These are phyloP conservation scores for Coniochaeta hoffmannii DNA, from an alignment of 2,329 filamentous ascomycete species.

Conservation along the genomic window DNA sequence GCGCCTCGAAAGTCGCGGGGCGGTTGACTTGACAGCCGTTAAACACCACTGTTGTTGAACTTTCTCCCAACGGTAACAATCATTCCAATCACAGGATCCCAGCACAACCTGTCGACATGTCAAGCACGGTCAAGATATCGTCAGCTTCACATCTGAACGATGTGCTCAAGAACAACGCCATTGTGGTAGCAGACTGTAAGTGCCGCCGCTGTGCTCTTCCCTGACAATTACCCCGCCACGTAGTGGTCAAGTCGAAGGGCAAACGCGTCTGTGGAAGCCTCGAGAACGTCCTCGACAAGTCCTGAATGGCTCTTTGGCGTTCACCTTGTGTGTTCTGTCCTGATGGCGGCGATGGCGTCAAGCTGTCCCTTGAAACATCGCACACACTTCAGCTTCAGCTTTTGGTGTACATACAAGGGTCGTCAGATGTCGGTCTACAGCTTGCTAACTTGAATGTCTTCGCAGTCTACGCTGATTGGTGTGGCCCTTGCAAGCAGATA, in stretches of 20 bases:
- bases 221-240: constrained; percentile 12
- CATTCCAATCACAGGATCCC: background rate
- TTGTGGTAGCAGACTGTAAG: constrained; percentile 88
- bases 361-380: no score
- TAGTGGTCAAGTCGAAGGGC: background rate
- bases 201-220: constrained; percentile 21
- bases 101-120: constrained; percentile 14
- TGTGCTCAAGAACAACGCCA: constrained; percentile 62
- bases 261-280: background rate
- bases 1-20: background rate
- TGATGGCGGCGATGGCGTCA: no score
- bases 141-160: constrained; percentile 57
- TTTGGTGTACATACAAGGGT: background rate
- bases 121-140: constrained; percentile 25
- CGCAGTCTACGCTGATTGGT: constrained; percentile 83
- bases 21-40: background rate
- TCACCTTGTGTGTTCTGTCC: background rate
- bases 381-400: background rate
- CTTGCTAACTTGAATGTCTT: constrained; percentile 15
- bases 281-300: background rate
- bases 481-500: constrained; percentile 75
- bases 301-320: background rate
- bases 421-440: constrained; percentile 9
- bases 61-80: background rate
- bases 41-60: background rate